Evolutionary conservation across 2,329 filamentous ascomycete genomes (phyloP), one percentile per base, ranked within the genome.

Genomic region (Aspergillus sp.): DNA sequence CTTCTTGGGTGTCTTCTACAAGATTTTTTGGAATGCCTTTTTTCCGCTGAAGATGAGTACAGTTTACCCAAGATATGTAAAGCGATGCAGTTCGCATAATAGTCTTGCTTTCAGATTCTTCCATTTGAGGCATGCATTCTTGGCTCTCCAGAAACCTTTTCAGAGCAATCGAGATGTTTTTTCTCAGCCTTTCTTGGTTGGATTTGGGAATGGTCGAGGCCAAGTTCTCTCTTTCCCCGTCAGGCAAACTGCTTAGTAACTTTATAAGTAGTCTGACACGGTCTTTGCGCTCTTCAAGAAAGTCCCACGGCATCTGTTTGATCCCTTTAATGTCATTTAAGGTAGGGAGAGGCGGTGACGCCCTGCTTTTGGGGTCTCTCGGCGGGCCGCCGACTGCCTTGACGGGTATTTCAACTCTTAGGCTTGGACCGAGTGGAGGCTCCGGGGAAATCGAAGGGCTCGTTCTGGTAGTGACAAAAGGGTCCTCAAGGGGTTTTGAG

Each of bases 261-360:
- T 74, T 76, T 3, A 69, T 70, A 45, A 78, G 61, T 22, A 77
- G 60, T 22, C 65, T 65, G 18, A 63, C 61, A 6, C 80, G 71
- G 61, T 84, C 80, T 9, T 61, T 49, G 2, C 71, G 67, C 9
- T 73, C 69, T 42, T 75, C 65, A 4, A 84, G 67, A 1, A 72
- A 56, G 3, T 62, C 55, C 71, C 74, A 80, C 4, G 60, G 56
- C 70, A 78, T 75, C 3, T 31, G 55, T 11, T 62, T 52, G 16
- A 79, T 70, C 1, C 67, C 70, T 9, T 60, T 55, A 18, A 72
- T 60, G 59, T 74, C 69, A 36, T 66, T 50, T 31, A 68, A 26
- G 10, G 65, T 57, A 29, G 68, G 65, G 11, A 68, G 54, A 16
- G 49, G 22, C 31, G 42, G 14, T 11, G 50, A 26, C 20, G 31